Base-by-base conservation (phyloP, 805 yeast species). In the Debaryomyces tyrocola region DNA sequence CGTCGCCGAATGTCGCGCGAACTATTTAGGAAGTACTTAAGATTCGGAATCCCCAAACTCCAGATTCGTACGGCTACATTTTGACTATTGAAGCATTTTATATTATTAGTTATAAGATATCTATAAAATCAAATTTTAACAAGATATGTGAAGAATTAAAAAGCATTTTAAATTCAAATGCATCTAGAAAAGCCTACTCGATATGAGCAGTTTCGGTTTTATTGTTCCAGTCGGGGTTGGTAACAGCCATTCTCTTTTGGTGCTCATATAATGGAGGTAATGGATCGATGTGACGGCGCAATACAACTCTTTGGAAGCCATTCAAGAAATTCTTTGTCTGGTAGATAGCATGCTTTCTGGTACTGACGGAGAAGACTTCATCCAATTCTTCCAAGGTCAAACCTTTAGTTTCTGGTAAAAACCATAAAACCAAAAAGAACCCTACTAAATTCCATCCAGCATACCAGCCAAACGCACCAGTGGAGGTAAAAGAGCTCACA, bases 381-480 rank as follows among this genome's bases (percentile, higher is more conserved):
- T 86, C 92, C 59, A 86, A 74, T 63, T 86, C 90, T 66, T 87
- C 94, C 57, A 86, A 76, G 0, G 92, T 83, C 52, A 83, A 76
- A 29, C 81, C 82, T 37, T 60, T 60, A 2, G 91, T 85, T 60
- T 85, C 91, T 2, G 90, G 87, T 48, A 85, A 69, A 62, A 85
- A 72, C 77, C 86, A 83, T 45, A 87, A 75, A 5, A 86, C 87
- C 57, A 87, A 55, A 67, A 83, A 80, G 72, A 83, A 83, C 0
- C 87, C 88, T 44, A 82, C 69, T 47, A 82, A 55, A 63, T 88
- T 88, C 91, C 92, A 85, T 12, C 85, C 96, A 1, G 94, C 96
- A 59, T 87, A 89, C 78, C 83, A 89, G 11, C 94, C 90, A 61
- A 87, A 89, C 3, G 95, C 95, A 64, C 96, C 96, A 53, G 84